Base-by-base conservation (phyloP, 768 basidiomycete species). In the Myochromella boudieri region DNA sequence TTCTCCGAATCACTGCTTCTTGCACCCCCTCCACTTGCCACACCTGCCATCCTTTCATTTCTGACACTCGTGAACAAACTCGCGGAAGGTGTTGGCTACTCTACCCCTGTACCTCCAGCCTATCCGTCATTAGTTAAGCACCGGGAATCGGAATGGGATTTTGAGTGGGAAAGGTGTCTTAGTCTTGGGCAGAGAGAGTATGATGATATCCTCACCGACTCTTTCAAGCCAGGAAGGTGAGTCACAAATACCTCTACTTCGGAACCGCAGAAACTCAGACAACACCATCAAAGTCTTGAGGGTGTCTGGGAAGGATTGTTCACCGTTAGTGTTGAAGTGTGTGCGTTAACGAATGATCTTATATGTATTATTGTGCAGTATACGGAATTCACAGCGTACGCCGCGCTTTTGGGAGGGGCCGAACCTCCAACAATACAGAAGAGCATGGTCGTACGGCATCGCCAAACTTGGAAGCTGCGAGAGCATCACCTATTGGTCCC, bases 401-500 rank as follows among this genome's bases (percentile, higher is more conserved):
- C 86, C 18, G 77, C 78, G 17, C 73, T 95, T 47, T 73, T 90
- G n/a, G 72, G 77, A 6, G 91, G 88, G 15, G 84, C 73, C 0
- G 65, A 79, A 3, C 86, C 89, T 3, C 63, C 76, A 0, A 70
- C 77, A 7, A 67, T 95, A n/a, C 82, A 88, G 55, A 79, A 82
- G 33, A 85, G 86, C 36, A 71, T 84, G 38, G 82, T 90, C 21
- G 91, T 87, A 1, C 80, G 86, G 55, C 93, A 97, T 63, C 82
- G 80, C 14, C 94, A 97, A 60, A 91, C 91, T 0, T 95, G 93
- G 92, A 86, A 84, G 58, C 67, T 97, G 33, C 80, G 81, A 27
- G 90, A 92, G 63, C 81, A 91, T 56, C 81, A 89, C 56, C 68
- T 88, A 11, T 36, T 72, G 4, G 51, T 61, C 53, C 37, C 51